These are phyloP conservation scores for Lachancea quebecensis DNA, from an alignment of 805 yeast genomes.

Conservation along the genomic window DNA sequence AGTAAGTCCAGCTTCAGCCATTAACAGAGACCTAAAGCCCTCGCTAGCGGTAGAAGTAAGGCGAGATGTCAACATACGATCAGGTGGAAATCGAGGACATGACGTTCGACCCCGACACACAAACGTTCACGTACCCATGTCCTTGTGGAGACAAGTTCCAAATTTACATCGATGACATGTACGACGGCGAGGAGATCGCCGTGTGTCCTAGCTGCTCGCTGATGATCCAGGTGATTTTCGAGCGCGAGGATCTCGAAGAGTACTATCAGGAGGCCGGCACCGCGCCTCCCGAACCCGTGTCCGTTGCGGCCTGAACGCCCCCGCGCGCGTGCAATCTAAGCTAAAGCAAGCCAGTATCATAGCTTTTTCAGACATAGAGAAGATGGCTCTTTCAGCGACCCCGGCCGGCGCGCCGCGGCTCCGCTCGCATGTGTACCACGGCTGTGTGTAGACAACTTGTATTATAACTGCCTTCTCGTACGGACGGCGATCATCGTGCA, in stretches of 20 bases:
- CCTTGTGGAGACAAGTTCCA: slow-evolving; percentile 97
- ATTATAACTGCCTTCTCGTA: neutral
- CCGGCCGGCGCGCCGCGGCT: neutral
- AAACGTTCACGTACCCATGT: slow-evolving; percentile 87
- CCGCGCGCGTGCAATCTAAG: too few species aligned
- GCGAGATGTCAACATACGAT: slow-evolving; percentile 64
- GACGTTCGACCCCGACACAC: slow-evolving; percentile 77
- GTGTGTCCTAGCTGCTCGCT: slow-evolving; percentile 95
- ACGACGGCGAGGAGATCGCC: slow-evolving; percentile 89
- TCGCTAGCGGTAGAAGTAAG: too few species aligned
- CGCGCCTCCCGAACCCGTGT: slow-evolving; percentile 26
- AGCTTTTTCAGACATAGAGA: neutral
- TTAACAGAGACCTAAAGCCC: too few species aligned
- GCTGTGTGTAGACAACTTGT: neutral
- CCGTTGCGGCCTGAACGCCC: slow-evolving; percentile 14
- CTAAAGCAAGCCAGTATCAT: neutral
- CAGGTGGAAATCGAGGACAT: slow-evolving; percentile 97
- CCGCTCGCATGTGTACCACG: neutral
- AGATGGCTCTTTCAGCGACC: neutral
- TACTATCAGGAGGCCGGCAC: slow-evolving; percentile 35
- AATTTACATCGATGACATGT: slow-evolving; percentile 73
- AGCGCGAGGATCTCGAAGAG: slow-evolving; percentile 43
- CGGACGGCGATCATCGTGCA: neutral
- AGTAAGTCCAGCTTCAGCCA: too few species aligned
- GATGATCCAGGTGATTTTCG: slow-evolving; percentile 88